Percentiles rank a stretch among this genome's conserved stretches.
These are phyloP conservation scores for Diaporthe nobilis DNA, from an alignment of 2,329 filamentous ascomycete genomes.

Conservation along the genomic window DNA sequence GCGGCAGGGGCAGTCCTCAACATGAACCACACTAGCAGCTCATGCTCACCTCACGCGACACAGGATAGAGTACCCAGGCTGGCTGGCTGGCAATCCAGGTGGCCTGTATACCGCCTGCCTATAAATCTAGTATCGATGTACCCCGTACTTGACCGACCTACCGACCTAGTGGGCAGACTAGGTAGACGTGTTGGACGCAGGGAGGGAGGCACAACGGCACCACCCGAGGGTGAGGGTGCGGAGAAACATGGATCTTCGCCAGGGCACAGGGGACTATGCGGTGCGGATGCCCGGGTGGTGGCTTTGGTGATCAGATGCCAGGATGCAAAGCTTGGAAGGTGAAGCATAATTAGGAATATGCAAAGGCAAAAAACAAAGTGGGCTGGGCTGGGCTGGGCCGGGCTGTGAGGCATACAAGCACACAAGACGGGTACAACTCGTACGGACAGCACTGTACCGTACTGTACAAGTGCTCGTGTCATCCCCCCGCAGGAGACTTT, in stretches of 20 bases:
- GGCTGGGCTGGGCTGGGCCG: conserved; percentile 1
- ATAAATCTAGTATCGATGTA: not conserved
- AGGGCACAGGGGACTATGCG: not conserved
- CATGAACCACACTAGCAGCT: conserved; percentile 30
- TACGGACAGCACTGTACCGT: not conserved
- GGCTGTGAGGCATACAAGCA: not conserved
- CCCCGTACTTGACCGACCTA: not conserved
- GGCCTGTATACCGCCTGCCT: not conserved
- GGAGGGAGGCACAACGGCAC: not conserved
- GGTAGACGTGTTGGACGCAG: not conserved
- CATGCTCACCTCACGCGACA: conserved; percentile 29
- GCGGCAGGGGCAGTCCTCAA: not conserved
- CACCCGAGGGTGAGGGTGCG: conserved; percentile 5
- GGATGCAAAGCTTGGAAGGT: conserved; percentile 15
- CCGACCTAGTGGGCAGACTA: not conserved
- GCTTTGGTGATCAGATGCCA: conserved; percentile 27
- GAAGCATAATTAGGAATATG: not conserved
- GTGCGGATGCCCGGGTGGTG: not conserved
- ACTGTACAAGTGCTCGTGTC: not conserved
- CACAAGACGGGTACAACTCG: not conserved
- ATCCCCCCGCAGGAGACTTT: not conserved
- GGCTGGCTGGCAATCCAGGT: not conserved
- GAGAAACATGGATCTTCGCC: not conserved
- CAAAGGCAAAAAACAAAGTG: not conserved
- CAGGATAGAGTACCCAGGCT: not conserved